Conservation (phyloP, 805 yeast genomes). For the Lipomyces mesembrius region DNA sequence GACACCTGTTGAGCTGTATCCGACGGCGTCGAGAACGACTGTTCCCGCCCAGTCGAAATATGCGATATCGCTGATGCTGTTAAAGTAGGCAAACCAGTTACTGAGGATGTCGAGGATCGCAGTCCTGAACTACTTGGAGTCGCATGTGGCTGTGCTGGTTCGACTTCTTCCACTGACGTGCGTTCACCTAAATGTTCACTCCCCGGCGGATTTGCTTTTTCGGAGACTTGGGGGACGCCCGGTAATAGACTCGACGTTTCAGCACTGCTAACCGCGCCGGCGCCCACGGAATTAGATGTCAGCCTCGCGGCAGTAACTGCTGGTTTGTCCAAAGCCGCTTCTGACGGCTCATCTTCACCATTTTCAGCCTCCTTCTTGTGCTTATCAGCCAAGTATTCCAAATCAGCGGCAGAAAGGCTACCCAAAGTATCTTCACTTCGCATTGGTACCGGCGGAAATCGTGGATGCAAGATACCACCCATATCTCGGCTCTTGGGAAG, state of each 20-base stretch:
- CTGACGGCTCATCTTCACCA: conserved; percentile 11
- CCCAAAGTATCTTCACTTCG: conserved; percentile 27
- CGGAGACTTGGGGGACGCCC: neutral
- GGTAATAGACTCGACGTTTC: neutral
- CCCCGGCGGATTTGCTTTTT: neutral
- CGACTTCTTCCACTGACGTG: neutral
- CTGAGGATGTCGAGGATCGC: neutral
- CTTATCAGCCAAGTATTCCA: conserved; percentile 12
- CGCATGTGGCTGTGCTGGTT: neutral
- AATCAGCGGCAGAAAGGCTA: conserved; percentile 1
- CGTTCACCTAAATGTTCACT: neutral
- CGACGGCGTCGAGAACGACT: neutral
- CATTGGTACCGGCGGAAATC: conserved; percentile 34
- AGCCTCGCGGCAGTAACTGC: neutral
- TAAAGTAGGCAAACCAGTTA: neutral
- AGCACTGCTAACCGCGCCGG: neutral
- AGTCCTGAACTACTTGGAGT: neutral
- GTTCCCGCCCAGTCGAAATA: neutral
- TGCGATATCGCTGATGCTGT: neutral
- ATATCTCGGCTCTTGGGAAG: conserved; percentile 12
- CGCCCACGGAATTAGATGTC: too few relatives aligned
- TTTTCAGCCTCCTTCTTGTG: conserved; percentile 40
- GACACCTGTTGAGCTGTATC: neutral
- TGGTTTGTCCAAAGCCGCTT: neutral
- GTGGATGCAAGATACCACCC: conserved; percentile 28